Base-by-base conservation (phyloP, 495 filamentous ascomycete species). In the Aspergillus sclerotiicarbonarius region DNA sequence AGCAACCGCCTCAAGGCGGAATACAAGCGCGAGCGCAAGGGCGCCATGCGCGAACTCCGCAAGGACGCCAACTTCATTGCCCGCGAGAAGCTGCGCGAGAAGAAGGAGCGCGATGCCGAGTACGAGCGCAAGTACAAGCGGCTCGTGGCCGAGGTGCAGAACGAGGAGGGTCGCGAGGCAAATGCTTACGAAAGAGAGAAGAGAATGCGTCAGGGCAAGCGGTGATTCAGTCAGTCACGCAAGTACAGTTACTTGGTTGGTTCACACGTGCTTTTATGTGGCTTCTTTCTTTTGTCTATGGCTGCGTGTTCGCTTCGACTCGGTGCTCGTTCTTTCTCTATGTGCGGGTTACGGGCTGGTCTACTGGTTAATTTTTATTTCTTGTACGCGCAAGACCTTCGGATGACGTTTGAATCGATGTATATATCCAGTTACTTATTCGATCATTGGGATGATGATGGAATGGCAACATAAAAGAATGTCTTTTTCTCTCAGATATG, bases 81-180 rank as follows among this genome's bases (percentile, higher is more conserved):
- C 33, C 80, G 92, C 62, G 91, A 97, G 81, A 86, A 88, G 70
- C 75, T 99, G 67, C 80, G 82, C 70, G 82, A 95, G 77, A 96
- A 97, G 86, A 96, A 90, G 82, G 90, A 89, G 75, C 84, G 80
- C 76, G 93, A 96, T 75, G 80, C 75, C 48, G 90, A 87, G 61
- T 96, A 97, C 82, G 92, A 97, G 77, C 84, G 87, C 78, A 98
- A 97, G 84, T 94, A 91, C 79, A 89, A 88, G 82, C 82, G 86
- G 61, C 78, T 98, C 54, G 84, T 96, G 61, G 91, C 92, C 19
- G 91, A 96, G 81, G 96, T 99, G 66, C 91, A 98, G 73, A 90
- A 87, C 58, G 89, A 96, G 74, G 94, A 96, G 71, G 94, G 92
- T 0, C 77, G 80, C 57, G 93, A 92, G 66, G 81, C 79, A 53